Evolutionary conservation across 2,329 filamentous ascomycete genomes (phyloP), one percentile per base, ranked within the genome.

Genomic region (Claviceps sp.): DNA sequence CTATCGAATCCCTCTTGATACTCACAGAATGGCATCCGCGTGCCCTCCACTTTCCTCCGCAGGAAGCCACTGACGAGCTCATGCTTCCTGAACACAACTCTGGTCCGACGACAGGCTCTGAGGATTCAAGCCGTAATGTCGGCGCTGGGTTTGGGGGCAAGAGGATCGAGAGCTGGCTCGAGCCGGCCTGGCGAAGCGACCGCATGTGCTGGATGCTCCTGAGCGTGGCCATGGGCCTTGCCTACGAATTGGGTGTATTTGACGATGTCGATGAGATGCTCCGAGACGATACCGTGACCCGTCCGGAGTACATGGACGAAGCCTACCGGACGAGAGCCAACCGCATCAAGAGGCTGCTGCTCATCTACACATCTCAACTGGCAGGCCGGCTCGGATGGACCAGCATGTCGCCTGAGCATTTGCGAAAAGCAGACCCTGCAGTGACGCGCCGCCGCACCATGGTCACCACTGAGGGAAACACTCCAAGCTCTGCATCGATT

Each of bases 201-300:
- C 85, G 89, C 51, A 95, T 96, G 87, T 95, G 88, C 63, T 96
- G 91, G 91, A 96, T 96, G 88, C 73, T 97, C 14, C 76, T 97
- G 34, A 94, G 88, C 62, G 94, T 89, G 39, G 89, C 88, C 14
- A 86, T 91, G 72, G 86, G 89, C 1, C 73, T 97, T 39, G 88
- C 87, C 0, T 95, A 95, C 58, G 93, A 98, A 66, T 80, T 98
- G 36, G 93, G 93, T 11, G 88, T 98, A 2, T 98, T 97, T 60
- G 93, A 97, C 58, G 82, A 90, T 53, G 88, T 90, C 57, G 88
- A 86, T 53, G 86, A 90, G 60, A 64, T 81, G 59, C 67, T 83
- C 51, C 76, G 76, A 53, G 72, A 79, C 49, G 72, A 77, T 53
- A 71, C 77, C 54, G 80, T 82, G 57, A 76, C 75, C 16, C 72